phyloP scores from a whole-genome alignment of 2,329 filamentous ascomycete genomes.

The Cladosporium phlei region DNA sequence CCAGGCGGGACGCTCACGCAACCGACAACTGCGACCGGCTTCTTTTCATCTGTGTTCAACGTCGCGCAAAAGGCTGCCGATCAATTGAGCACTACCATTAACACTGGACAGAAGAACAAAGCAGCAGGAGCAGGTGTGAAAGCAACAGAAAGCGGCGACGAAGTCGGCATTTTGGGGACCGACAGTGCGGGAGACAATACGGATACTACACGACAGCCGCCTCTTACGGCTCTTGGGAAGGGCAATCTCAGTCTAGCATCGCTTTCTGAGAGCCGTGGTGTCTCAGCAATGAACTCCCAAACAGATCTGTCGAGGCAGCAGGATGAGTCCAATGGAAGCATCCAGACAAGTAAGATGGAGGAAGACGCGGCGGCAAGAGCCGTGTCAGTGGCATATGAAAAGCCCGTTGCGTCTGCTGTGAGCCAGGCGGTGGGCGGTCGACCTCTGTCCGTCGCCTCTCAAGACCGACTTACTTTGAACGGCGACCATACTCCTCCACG shows the following conservation, averaged over 20 bases:
- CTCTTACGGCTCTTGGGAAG: constrained; percentile 81
- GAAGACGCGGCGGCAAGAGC: constrained; percentile 56
- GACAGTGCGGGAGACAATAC: too few relatives aligned
- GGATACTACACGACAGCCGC: constrained; percentile 53
- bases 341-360: constrained; percentile 51
- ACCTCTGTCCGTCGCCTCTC: constrained; percentile 39
- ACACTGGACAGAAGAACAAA: constrained; percentile 53
- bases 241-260: constrained; percentile 84
- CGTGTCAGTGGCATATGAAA: constrained; percentile 57
- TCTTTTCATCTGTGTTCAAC: constrained; percentile 91
- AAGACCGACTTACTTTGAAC: constrained; percentile 31
- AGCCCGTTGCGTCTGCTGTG: constrained; percentile 30
- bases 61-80: constrained; percentile 88
- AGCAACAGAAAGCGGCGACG: constrained; percentile 21
- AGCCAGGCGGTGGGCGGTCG: constrained; percentile 31
- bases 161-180: too few relatives aligned
- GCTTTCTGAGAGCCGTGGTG: constrained; percentile 48
- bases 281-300: constrained; percentile 51
- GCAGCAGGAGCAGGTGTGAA: constrained; percentile 16
- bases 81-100: constrained; percentile 68
- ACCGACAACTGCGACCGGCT: constrained; percentile 53
- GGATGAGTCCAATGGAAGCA: constrained; percentile 45
- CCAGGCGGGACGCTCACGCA: constrained; percentile 50
- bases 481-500: constrained; percentile 64
- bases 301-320: constrained; percentile 53